Base-by-base conservation (phyloP, 257 asterid genomes). In the Salvia miltiorrhiza region DNA sequence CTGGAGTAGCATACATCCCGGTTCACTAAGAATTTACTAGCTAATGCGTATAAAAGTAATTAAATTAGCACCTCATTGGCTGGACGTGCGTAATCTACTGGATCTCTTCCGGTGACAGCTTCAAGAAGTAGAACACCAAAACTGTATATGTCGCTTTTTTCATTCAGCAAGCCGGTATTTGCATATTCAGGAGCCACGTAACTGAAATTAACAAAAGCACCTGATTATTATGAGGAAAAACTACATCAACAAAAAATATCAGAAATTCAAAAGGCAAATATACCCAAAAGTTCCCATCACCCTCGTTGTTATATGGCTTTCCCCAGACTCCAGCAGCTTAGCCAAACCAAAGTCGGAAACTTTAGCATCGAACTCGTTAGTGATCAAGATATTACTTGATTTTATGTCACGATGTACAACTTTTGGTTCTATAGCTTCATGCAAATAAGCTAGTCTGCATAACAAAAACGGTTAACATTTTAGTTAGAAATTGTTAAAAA, bases 261-360 rank as follows among this genome's bases (percentile, higher is more conserved):
- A 37, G 65, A 21, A 66, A 55, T 67, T 20, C 3, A 16, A 23
- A 48, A 67, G 67, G 41, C 54, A 73, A 7, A 28, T 55, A 43
- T 83, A 93, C 99, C 99, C 99, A 63, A 90, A 93, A 66, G 99
- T 93, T 55, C 99, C 99, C 99, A 93, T 93, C 72, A 93, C 99
- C 80, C 99, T 84, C 19, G 99, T 93, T 7, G 96, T 86, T 64
- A 93, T 87, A 79, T 93, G 96, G 80, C 97, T 93, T 84, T 93
- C 96, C 44, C 95, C 96, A 1, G 97, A 84, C n/a, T 50, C 99
- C 85, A 93, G 80, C 53, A 93, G 88, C 90, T 93, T 93, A 23
- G 99, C 97, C 87, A 93, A 80, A 57, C 99, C 99, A 78, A 93
- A 93, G 77, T 93, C 97, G 30, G 99, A 93, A 79, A 90, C 92